phyloP scores from a whole-genome alignment of 2,329 filamentous ascomycete species.

The Ceratocystis diversiconidia region DNA sequence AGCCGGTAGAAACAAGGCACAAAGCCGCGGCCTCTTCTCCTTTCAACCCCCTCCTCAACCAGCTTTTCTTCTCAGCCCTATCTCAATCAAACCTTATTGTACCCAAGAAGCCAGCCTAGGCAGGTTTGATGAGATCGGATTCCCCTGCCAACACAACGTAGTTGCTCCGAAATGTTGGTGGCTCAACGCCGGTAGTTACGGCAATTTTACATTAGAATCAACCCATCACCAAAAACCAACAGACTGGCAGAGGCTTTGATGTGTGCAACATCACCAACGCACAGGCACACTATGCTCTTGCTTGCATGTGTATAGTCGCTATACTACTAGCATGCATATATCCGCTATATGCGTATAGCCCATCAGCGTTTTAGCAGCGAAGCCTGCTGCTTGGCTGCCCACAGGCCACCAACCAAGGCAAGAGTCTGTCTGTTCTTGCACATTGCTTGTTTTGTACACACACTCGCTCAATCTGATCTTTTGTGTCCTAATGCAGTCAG shows the following conservation, averaged over 20 bases:
- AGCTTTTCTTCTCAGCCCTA: not conserved
- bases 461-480: not conserved
- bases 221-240: too few relatives aligned
- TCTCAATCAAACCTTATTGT: slow-evolving; percentile 3
- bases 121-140: not conserved
- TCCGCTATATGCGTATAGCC: not conserved
- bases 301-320: not conserved
- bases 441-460: not conserved
- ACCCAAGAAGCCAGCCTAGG: not conserved
- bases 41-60: not conserved
- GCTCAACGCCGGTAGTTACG: not conserved
- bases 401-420: not conserved
- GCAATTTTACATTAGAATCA: too few relatives aligned
- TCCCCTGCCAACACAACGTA: not conserved
- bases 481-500: not conserved
- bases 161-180: not conserved
- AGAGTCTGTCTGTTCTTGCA: not conserved
- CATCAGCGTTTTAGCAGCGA: not conserved
- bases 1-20: not conserved
- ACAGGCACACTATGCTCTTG: not conserved
- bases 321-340: not conserved
- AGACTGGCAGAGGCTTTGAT: too few relatives aligned
- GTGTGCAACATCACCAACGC: not conserved
- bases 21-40: not conserved
- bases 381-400: not conserved